Base-by-base conservation (phyloP, 2,329 filamentous ascomycete species). In the Aspergillus nomiae region DNA sequence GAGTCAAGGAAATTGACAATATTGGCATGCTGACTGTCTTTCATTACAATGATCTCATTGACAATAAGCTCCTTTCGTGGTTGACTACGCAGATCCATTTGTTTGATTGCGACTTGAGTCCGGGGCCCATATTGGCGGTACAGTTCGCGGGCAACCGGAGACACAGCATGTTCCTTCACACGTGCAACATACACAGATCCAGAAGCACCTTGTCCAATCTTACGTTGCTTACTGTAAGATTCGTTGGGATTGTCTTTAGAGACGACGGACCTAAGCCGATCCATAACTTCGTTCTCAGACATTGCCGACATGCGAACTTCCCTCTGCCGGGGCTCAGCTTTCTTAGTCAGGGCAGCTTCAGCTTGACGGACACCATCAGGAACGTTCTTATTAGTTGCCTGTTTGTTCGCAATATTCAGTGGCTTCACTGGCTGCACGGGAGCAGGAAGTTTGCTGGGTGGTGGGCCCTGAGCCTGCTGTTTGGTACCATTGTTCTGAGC, bases 1-100 rank as follows among this genome's bases (percentile, higher is more conserved):
- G 94, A 94, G 71, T 99, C 95, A 38, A 99, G 83, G 82, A 97
- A 99, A 81, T 99, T 99, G 80, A 99, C 95, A 83, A 99, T 99
- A 80, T 99, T 99, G 65, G 91, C 90, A 78, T 99, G 95, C 76
- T 94, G 92, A 83, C 92, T 97, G 81, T 99, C 95, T 83, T 98
- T 97, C 95, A 99, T 99, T 64, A 99, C 95, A 82, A 99, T 96
- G 74, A 99, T 99, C 76, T 99, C 95, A 78, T 99, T 99, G 59
- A 99, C 95, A 74, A 99, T 99, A 73, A 99, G 83, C 80, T 99
- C 95, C 84, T 99, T 99, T 63, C 95, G 87, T 55, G 95, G 95
- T 79, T 99, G 95, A 75, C 96, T 95, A 57, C 94, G 92, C 61
- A 99, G 87, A 81, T 99, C 95, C 95, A 99, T 99, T 82, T 99